Evolutionary conservation across 306 rosid species (phyloP), one percentile per base, ranked within the genome.

Genomic region (Cicer chorassanicum): DNA sequence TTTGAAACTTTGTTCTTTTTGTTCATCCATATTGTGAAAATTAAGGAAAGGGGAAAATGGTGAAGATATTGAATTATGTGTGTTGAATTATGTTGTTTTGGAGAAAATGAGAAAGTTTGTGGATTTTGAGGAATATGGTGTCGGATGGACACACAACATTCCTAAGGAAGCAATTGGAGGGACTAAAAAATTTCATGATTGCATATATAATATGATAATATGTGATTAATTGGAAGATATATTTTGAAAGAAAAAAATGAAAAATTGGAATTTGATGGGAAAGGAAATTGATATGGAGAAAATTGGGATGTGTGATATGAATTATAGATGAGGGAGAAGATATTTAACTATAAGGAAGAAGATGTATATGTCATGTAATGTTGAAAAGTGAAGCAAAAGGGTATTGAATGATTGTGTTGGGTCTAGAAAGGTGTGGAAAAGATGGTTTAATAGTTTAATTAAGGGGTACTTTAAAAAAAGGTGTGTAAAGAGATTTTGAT

Each of bases 171-270:
- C 36, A 38, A 34, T 63, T 45, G 19, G 78, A 73, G 4, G 75
- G 68, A 55, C 11, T 81, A 51, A 62, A 81, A 16, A 46, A 69
- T 39, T 55, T 80, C 85, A 81, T 84, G 49, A 74, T 73, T 84
- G 68, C 46, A 55, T 64, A 39, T 24, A 10, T 24, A 36, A 56
- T 55, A 55, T 55, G 42, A 65, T 51, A 8, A 12, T 44, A 42
- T 56, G 40, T 41, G 24, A 21, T 2, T 1, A 42, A 4, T 41
- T 8, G 40, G 0, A 65, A 8, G 51, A 42, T 1, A 13, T 7
- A 29, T 29, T 29, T 29, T 29, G 36, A 29, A 29, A 29, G 9
- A 41, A 41, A 9, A 40, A 1, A 39, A 39, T 2, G 1, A 18
- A 7, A 15, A 18, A 3, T 4, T 29, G 36, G 12, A 51, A 8